Conservation (phyloP, 441 rosid genomes). For the Cnidoscolus chayamansa region DNA sequence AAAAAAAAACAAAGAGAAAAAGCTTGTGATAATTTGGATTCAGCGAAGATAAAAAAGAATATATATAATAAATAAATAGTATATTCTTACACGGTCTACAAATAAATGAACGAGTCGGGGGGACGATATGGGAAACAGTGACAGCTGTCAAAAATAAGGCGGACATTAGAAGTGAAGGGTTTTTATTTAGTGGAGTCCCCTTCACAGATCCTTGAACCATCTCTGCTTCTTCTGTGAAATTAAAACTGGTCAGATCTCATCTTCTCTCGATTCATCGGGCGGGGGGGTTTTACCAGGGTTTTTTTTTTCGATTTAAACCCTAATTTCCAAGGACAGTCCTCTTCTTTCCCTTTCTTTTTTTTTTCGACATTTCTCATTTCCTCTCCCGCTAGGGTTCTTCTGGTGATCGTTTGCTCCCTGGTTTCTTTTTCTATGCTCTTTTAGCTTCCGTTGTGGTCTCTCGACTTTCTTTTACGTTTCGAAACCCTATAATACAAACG, state of each 20-base stretch:
- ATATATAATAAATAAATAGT: no score
- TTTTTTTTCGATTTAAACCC: background rate
- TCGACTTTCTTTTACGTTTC: background rate
- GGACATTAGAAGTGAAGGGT: background rate
- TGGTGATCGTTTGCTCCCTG: background rate
- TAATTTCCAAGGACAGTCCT: background rate
- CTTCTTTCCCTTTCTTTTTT: background rate
- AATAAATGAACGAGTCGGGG: no score
- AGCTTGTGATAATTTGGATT: no score
- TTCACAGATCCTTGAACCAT: background rate
- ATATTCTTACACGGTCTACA: no score
- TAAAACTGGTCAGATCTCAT: background rate
- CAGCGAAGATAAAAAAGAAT: no score
- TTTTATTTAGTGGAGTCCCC: no score
- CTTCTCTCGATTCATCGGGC: background rate
- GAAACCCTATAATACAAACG: slow-evolving; percentile 8
- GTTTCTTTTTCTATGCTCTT: background rate
- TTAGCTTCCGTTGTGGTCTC: background rate
- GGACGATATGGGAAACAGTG: background rate
- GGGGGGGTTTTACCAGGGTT: slow-evolving; percentile 20
- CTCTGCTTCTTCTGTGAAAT: background rate
- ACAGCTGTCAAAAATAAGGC: slow-evolving; percentile 18
- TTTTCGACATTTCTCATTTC: background rate
- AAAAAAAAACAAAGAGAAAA: no score
- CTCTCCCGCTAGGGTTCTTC: background rate